A percentile compares a stretch with the other conserved stretches of the same genome.
Evolutionary conservation across 1,284 basidiomycete genomes (phyloP).

Genomic region (Boletus austroedulis): DNA sequence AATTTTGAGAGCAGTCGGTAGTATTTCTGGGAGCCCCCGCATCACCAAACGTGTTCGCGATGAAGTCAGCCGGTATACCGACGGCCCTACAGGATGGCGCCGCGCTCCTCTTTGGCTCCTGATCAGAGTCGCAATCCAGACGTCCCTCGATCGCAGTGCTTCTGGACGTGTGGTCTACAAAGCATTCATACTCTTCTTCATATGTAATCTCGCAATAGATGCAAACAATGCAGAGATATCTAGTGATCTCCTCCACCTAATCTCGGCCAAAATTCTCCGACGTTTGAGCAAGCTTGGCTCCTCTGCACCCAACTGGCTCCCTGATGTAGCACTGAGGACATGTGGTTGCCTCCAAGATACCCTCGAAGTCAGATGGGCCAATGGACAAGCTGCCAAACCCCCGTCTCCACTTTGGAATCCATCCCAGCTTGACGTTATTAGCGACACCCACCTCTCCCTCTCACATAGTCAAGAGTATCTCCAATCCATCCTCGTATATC

Average conservation of each 20-base stretch:
- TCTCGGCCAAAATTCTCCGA: slow-evolving; percentile 24
- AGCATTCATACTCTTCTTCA: not conserved
- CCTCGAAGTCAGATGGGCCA: not conserved
- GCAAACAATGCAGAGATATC: slow-evolving; percentile 20
- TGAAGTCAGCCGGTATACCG: not conserved
- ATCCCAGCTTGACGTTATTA: not conserved
- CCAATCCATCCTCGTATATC: not conserved
- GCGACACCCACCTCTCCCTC: not conserved
- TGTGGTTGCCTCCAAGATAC: not conserved
- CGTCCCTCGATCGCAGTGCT: not conserved
- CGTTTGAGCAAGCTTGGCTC: not conserved
- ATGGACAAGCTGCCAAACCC: too few species aligned
- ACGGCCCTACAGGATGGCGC: too few species aligned
- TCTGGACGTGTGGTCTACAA: not conserved
- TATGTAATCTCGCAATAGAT: not conserved
- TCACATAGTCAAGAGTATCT: not conserved
- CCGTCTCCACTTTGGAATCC: not conserved
- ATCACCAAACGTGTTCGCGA: not conserved
- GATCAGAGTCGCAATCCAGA: not conserved
- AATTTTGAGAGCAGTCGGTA: not conserved
- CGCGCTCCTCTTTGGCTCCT: slow-evolving; percentile 24
- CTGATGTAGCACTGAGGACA: not conserved
- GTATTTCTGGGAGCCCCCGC: not conserved
- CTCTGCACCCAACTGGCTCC: not conserved
- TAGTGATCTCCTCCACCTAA: slow-evolving; percentile 32